Evolutionary conservation across 2,329 filamentous ascomycete genomes (phyloP).

Genomic region (Colletotrichum siamense): DNA sequence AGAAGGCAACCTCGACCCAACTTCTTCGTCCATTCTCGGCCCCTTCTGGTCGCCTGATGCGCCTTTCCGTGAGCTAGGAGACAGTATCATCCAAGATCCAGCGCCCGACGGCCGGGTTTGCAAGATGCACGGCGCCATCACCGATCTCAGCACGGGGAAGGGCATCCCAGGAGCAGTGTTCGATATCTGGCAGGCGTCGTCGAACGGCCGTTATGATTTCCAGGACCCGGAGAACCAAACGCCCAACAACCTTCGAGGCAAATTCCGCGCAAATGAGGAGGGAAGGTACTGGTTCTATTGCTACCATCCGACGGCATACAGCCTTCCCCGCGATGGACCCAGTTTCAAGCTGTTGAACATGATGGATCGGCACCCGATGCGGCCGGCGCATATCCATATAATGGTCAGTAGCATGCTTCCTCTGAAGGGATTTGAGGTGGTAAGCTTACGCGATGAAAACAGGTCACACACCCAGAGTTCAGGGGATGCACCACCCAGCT

Average conservation of each 20-base stretch:
- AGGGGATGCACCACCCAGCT: conserved; percentile 78
- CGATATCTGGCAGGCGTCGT: conserved; percentile 46
- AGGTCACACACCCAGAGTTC: conserved; percentile 63
- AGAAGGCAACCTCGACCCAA: neutral
- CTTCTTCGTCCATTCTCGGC: neutral
- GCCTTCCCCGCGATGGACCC: neutral
- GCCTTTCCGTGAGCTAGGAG: neutral
- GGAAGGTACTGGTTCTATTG: conserved; percentile 61
- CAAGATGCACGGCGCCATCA: neutral
- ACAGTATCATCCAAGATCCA: neutral
- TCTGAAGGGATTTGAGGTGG: neutral
- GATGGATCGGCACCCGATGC: neutral
- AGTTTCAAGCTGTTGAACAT: neutral
- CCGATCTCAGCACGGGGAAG: neutral
- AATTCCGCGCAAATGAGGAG: conserved; percentile 74
- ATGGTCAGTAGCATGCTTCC: neutral
- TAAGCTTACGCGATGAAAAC: neutral
- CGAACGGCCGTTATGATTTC: conserved; percentile 80
- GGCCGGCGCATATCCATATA: neutral
- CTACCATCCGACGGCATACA: neutral
- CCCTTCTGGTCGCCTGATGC: neutral
- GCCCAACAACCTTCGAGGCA: conserved; percentile 78
- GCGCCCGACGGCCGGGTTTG: neutral
- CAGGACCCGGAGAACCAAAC: conserved; percentile 75
- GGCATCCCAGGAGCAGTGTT: neutral